These are phyloP conservation scores for Boletus subcaerulescens DNA, from an alignment of 768 basidiomycete genomes.

Conservation along the genomic window DNA sequence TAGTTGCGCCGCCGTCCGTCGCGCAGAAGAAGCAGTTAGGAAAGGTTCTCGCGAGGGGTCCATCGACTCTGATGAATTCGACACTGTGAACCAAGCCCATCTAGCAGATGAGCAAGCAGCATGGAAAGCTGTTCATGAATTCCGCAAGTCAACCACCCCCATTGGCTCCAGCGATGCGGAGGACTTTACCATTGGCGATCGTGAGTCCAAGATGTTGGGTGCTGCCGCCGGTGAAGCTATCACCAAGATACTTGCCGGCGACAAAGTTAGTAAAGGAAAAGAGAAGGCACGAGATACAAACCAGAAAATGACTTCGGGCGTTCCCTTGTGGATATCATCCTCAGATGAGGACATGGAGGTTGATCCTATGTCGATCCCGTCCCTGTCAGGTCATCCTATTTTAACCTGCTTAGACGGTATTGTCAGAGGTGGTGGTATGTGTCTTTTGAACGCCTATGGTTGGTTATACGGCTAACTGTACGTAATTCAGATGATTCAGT, in stretches of 20 bases:
- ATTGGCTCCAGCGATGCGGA: conserved; percentile 14
- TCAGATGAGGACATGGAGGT: conserved; percentile 21
- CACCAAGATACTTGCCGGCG: conserved; percentile 41
- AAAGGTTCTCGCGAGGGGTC: conserved; percentile 30
- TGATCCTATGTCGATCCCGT: conserved; percentile 7
- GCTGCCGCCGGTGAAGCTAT: conserved; percentile 40
- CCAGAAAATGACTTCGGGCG: conserved; percentile 17
- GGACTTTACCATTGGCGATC: conserved; percentile 38
- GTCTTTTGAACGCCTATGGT: background rate
- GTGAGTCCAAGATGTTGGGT: conserved; percentile 28
- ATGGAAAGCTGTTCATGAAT: conserved; percentile 34
- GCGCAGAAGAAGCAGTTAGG: conserved; percentile 42
- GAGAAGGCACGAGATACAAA: conserved; percentile 25
- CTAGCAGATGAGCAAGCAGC: conserved; percentile 41
- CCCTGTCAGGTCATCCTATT: conserved; percentile 24
- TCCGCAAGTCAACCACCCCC: conserved; percentile 17
- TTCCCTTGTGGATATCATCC: conserved; percentile 33
- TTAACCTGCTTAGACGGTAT: conserved; percentile 32
- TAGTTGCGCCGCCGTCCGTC: conserved; percentile 40
- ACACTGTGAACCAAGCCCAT: conserved; percentile 5
- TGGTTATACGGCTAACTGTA: background rate
- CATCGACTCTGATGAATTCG: conserved; percentile 18
- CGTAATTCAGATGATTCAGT: conserved; percentile 37
- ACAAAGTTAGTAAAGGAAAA: conserved; percentile 34
- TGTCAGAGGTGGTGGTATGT: conserved; percentile 35